Percentiles rank a stretch among this genome's conserved stretches.
phyloP scores from a whole-genome alignment of 1,284 basidiomycete species.

The Malassezia furfur region DNA sequence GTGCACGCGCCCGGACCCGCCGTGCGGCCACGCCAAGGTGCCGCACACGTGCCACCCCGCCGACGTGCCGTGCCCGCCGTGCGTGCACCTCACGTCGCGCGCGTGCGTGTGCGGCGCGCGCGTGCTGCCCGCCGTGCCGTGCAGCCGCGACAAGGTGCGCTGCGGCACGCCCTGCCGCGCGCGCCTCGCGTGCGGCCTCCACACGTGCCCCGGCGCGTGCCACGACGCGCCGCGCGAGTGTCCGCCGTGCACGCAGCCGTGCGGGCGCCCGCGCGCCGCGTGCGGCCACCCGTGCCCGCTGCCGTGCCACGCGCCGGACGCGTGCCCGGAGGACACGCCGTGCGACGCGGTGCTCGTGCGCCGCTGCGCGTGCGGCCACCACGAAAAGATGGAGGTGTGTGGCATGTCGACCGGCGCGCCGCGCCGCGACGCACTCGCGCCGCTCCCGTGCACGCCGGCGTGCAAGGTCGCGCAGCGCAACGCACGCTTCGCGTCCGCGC shows the following conservation, averaged over 20 bases:
- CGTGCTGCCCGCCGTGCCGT: conserved; percentile 38
- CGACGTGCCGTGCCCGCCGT: conserved; percentile 41
- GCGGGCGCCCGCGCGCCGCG: conserved; percentile 33
- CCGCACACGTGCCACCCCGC: conserved; percentile 43
- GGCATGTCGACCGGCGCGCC: neutral
- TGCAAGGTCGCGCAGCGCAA: conserved; percentile 45
- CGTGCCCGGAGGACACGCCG: conserved; percentile 36
- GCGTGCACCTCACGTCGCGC: conserved; percentile 40
- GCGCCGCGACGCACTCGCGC: neutral
- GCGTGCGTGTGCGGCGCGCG: conserved; percentile 41
- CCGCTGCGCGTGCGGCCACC: conserved; percentile 40
- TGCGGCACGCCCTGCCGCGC: conserved; percentile 39
- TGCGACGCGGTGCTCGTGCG: conserved; percentile 38
- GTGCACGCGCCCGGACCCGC: conserved; percentile 32
- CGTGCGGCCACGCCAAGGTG: conserved; percentile 43
- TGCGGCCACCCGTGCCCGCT: conserved; percentile 41
- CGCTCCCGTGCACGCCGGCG: conserved; percentile 34
- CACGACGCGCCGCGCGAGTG: conserved; percentile 34
- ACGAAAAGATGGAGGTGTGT: conserved; percentile 27
- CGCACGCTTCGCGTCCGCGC: conserved; percentile 40
- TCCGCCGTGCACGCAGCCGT: conserved; percentile 34
- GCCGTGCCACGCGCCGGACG: conserved; percentile 40
- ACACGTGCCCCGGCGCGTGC: conserved; percentile 37
- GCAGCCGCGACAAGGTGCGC: conserved; percentile 32
- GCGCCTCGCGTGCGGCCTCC: conserved; percentile 38